Percentiles rank a stretch among this genome's conserved stretches.
Evolutionary conservation across 345 rosid species (phyloP).

Genomic region (Euphorbia lathyris): DNA sequence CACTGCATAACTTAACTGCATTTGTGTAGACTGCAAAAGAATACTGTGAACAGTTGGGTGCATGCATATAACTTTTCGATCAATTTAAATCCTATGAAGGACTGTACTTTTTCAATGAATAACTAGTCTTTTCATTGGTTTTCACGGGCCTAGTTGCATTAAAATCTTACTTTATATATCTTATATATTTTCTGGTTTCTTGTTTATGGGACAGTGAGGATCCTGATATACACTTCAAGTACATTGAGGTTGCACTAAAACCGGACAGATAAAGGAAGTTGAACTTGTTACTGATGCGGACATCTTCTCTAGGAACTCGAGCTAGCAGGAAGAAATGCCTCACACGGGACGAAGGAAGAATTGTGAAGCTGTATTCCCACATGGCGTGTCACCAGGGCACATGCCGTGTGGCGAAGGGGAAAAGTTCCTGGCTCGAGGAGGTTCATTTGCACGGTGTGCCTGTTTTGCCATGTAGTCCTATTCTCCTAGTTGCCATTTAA

Average conservation of each 20-base stretch:
- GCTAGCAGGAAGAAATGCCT: too few relatives aligned
- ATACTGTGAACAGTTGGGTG: constrained; percentile 95
- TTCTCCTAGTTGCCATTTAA: too few relatives aligned
- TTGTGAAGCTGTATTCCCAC: too few relatives aligned
- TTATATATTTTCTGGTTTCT: constrained; percentile 11
- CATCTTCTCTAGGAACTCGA: too few relatives aligned
- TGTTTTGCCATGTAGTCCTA: too few relatives aligned
- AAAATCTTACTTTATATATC: neutral
- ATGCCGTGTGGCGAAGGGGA: too few relatives aligned
- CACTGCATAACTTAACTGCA: neutral
- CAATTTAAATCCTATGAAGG: constrained; percentile 99
- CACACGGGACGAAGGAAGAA: too few relatives aligned
- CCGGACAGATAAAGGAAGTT: constrained; percentile 89
- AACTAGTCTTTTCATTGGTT: neutral
- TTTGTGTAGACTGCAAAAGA: constrained; percentile 85
- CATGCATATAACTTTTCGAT: constrained; percentile 92
- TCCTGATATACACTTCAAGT: constrained; percentile 96
- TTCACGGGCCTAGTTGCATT: constrained; percentile 1
- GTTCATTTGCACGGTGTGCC: too few relatives aligned
- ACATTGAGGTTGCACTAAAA: constrained; percentile 99
- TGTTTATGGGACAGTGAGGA: constrained; percentile 66
- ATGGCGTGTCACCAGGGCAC: too few relatives aligned
- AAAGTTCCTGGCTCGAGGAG: too few relatives aligned
- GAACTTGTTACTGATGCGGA: too few relatives aligned
- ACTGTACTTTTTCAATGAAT: constrained; percentile 46